Conservation (phyloP, 2,329 filamentous ascomycete genomes). For the Cladosporium sp. region DNA sequence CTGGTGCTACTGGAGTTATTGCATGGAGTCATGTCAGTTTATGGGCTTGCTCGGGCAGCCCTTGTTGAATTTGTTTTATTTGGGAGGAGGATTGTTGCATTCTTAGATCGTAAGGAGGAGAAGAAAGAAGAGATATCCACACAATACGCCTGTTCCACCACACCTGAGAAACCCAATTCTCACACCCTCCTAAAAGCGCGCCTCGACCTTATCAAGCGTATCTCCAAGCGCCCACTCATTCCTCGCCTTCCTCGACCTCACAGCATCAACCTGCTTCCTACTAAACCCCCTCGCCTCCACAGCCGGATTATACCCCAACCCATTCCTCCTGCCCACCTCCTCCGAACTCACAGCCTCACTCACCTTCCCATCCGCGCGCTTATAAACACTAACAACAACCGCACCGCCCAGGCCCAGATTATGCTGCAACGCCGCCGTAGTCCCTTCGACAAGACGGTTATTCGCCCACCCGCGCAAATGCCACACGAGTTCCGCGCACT, state of each 20-base stretch:
- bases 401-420: constrained; percentile 90
- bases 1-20: constrained; percentile 1
- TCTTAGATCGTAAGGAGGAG: not conserved
- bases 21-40: not conserved
- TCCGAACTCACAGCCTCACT: constrained; percentile 57
- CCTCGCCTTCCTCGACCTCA: constrained; percentile 63
- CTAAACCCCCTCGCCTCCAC: constrained; percentile 87
- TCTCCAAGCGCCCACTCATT: constrained; percentile 75
- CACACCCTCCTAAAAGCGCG: constrained; percentile 53
- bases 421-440: constrained; percentile 76
- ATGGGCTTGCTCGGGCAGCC: not conserved
- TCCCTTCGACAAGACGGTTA: constrained; percentile 68
- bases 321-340: constrained; percentile 60
- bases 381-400: constrained; percentile 84
- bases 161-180: no score
- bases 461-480: constrained; percentile 94
- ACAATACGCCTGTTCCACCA: not conserved
- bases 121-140: not conserved
- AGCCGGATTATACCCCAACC: constrained; percentile 86
- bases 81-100: not conserved
- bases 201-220: constrained; percentile 66
- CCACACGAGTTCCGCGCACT: constrained; percentile 94
- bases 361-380: constrained; percentile 69
- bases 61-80: not conserved
- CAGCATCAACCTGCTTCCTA: constrained; percentile 61